These are phyloP conservation scores for Scytalidium sp. DNA, from an alignment of 2,329 filamentous ascomycete genomes.

Conservation along the genomic window DNA sequence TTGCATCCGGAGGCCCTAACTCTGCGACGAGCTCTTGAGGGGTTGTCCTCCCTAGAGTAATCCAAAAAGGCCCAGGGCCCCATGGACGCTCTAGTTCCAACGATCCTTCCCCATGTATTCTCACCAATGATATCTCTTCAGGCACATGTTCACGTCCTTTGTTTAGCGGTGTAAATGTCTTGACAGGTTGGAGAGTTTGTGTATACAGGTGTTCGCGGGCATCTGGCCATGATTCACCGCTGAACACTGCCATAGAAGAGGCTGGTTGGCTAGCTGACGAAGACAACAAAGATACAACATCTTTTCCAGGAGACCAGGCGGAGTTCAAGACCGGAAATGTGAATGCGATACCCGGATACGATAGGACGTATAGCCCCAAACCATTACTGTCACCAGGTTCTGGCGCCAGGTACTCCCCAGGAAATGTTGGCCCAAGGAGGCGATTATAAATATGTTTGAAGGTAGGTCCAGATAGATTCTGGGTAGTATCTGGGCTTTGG, in stretches of 20 bases:
- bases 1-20: slow-evolving; percentile 88
- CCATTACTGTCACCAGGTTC: slow-evolving; percentile 45
- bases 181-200: slow-evolving; percentile 68
- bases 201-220: slow-evolving; percentile 75
- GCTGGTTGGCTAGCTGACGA: slow-evolving; percentile 74
- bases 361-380: slow-evolving; percentile 80
- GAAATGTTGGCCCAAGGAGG: slow-evolving; percentile 90
- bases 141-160: slow-evolving; percentile 78
- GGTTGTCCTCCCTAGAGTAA: slow-evolving; percentile 80
- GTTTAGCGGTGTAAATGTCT: slow-evolving; percentile 64
- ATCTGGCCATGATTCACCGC: slow-evolving; percentile 86
- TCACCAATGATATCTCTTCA: slow-evolving; percentile 81
- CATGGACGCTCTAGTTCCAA: slow-evolving; percentile 75
- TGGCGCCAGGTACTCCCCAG: slow-evolving; percentile 83
- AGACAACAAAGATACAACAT: slow-evolving; percentile 84
- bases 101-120: slow-evolving; percentile 72
- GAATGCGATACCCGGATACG: slow-evolving; percentile 92
- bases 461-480: slow-evolving; percentile 57
- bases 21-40: slow-evolving; percentile 90
- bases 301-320: slow-evolving; percentile 70
- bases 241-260: slow-evolving; percentile 86
- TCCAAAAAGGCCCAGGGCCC: slow-evolving; percentile 63
- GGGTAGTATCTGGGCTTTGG: slow-evolving; percentile 24
- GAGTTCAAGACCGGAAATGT: slow-evolving; percentile 77
- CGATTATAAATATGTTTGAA: slow-evolving; percentile 91